These are phyloP conservation scores for Alternaria consortialis DNA, from an alignment of 2,329 filamentous ascomycete genomes.

Conservation along the genomic window DNA sequence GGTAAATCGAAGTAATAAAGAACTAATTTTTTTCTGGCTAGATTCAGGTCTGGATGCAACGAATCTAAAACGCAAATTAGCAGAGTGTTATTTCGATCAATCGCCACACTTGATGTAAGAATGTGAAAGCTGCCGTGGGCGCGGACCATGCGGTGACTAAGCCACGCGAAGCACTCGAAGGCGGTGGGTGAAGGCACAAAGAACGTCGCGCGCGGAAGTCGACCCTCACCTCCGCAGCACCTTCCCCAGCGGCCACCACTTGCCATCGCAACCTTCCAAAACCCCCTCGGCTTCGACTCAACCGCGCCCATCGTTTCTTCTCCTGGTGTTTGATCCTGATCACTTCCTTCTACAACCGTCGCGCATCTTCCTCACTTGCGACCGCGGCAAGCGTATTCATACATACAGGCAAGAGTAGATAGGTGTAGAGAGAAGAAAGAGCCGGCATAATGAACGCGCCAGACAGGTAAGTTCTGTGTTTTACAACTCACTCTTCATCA, in stretches of 20 bases:
- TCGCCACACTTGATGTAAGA: background rate
- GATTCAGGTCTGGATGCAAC: background rate
- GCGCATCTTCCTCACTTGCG: conserved; percentile 6
- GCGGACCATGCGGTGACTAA: conserved; percentile 3
- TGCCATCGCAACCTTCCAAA: background rate
- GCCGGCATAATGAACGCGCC: conserved; percentile 49
- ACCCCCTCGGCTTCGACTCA: background rate
- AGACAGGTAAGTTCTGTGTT: conserved; percentile 42
- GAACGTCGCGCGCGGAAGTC: conserved; percentile 18
- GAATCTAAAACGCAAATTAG: background rate
- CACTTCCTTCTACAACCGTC: background rate
- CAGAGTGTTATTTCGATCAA: background rate
- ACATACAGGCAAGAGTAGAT: conserved; percentile 2
- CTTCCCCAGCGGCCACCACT: conserved; percentile 5
- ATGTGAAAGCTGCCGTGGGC: background rate
- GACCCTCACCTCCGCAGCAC: conserved; percentile 19
- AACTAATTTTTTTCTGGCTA: background rate
- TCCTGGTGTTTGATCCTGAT: background rate
- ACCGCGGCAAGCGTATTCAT: conserved; percentile 4
- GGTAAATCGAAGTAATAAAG: background rate
- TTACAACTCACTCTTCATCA: background rate
- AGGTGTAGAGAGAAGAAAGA: conserved; percentile 14
- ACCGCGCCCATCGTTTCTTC: background rate
- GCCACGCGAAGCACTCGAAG: conserved; percentile 15
- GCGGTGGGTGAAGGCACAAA: conserved; percentile 33